Evolutionary conservation across 768 basidiomycete species (phyloP), one percentile per base, ranked within the genome.

Genomic region (Sporobolomyces phaffii): DNA sequence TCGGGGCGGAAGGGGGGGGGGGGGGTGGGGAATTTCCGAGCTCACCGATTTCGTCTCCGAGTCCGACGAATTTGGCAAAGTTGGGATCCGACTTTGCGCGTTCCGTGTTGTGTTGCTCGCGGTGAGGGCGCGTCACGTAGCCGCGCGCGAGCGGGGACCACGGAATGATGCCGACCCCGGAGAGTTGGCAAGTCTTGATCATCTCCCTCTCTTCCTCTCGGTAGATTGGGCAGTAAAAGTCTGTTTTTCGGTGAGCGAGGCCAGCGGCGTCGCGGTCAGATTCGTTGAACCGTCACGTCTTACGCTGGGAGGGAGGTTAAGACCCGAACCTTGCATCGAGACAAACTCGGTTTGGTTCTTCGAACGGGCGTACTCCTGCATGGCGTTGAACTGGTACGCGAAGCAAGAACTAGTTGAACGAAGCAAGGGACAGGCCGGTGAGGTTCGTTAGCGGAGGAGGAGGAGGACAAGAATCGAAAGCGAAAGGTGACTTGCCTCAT

Each of bases 141-240:
- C 80, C 80, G 26, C 78, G 77, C 14, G 79, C 83, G 22, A 85
- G 79, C 0, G 84, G 83, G 14, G 82, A 83, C 84, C 84, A 86
- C 0, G 84, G 83, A 53, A 85, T 84, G 24, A 80, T 75, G 0
- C 83, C 84, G 29, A 83, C 82, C 36, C 83, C 83, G 47, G 60
- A 56, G 22, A 43, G 49, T 43, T 57, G 36, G 58, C 65, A 69
- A 14, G 62, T 60, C 13, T 54, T 56, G 65, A 65, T 60, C 72
- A 73, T 72, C 60, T 75, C 74, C 28, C 73, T 66, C 59, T 73
- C 73, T 38, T 75, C 74, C 41, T 73, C 70, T 38, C 72, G 64
- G 54, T 75, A 74, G 40, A 69, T 52, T 0, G 73, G 45, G n/a
- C 68, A 43, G 64, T 64, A 60, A 36, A 73, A 72, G 63, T 75